Evolutionary conservation across 169 alveolate genomes (phyloP), one percentile per base, ranked within the genome.

Genomic region (Eimeria praecox): DNA sequence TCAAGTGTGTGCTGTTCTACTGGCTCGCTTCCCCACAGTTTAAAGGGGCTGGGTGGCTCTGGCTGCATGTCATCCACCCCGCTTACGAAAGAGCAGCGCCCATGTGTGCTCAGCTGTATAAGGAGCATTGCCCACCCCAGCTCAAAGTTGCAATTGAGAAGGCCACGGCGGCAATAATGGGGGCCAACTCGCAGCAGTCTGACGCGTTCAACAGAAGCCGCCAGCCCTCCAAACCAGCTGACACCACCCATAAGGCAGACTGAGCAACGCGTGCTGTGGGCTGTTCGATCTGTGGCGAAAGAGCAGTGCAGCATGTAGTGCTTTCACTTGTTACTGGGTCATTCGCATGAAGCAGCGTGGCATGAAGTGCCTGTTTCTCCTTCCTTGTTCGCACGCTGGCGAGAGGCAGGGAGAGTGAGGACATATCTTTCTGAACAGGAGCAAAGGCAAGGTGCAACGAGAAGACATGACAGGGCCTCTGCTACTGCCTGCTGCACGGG

Each of bases 21-120:
- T 93, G 96, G 96, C 96, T 93, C 71, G 96, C 96, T 42, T 80
- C 94, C 69, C 96, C 96, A 42, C 88, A 85, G 38, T 93, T 93
- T 73, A 93, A 93, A 62, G 96, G 96, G 30, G 96, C 96, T 9
- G 96, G 96, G 38, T 93, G 96, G 96, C 77, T 93, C n/a, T 93
- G 96, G 96, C 82, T 93, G 42, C 62, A 64, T 42, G 89, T 69
- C 18, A 46, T 93, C 44, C 66, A 78, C 80, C 96, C 96, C 40
- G 78, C 90, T 89, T 93, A 83, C 64, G 86, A 38, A 35, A 52
- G 27, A 16, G 93, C 93, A 9, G 93, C 93, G n/a, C 93, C 93
- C 40, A 40, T 87, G 93, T 87, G 93, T 46, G 56, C 59, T 49
- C 93, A 87, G 73, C 71, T 87, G 82, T 87, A 87, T 33, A 87